These are phyloP conservation scores for Trichopus zeylanicus DNA, from an alignment of 116 monocot species.

Conservation along the genomic window DNA sequence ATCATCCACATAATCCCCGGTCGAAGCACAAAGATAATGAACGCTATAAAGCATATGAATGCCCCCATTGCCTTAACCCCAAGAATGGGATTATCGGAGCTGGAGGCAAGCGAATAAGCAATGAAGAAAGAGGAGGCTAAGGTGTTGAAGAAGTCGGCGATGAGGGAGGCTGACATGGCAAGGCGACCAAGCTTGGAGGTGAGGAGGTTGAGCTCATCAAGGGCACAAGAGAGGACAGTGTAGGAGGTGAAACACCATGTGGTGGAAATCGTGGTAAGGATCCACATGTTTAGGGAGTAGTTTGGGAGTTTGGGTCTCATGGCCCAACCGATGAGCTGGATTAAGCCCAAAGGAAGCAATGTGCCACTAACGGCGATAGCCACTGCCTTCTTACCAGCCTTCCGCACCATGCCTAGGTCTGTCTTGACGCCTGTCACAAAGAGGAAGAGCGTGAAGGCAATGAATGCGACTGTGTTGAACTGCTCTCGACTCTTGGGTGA, in stretches of 20 bases:
- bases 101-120: slow-evolving; percentile 1
- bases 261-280: slow-evolving; percentile 1
- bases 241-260: slow-evolving; percentile 27
- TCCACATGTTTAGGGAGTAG: not conserved
- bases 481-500: slow-evolving; percentile 19
- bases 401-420: slow-evolving; percentile 29
- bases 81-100: not conserved
- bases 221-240: slow-evolving; percentile 22
- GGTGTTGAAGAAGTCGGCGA: slow-evolving; percentile 19
- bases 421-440: slow-evolving; percentile 52
- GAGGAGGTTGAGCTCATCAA: slow-evolving; percentile 41
- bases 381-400: slow-evolving; percentile 31
- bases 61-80: slow-evolving; percentile 3
- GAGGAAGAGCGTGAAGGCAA: slow-evolving; percentile 29
- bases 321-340: not conserved
- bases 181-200: slow-evolving; percentile 53
- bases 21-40: slow-evolving; percentile 20
- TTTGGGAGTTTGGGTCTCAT: not conserved
- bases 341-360: slow-evolving; percentile 2
- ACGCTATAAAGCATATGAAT: slow-evolving; percentile 14
- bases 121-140: not conserved
- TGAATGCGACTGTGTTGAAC: slow-evolving; percentile 18
- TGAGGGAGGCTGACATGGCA: slow-evolving; percentile 35
- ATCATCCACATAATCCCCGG: slow-evolving; percentile 26
- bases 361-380: slow-evolving; percentile 23